These are phyloP conservation scores for Vitis amurensis DNA, from an alignment of 164 flowering plant species.

Conservation along the genomic window DNA sequence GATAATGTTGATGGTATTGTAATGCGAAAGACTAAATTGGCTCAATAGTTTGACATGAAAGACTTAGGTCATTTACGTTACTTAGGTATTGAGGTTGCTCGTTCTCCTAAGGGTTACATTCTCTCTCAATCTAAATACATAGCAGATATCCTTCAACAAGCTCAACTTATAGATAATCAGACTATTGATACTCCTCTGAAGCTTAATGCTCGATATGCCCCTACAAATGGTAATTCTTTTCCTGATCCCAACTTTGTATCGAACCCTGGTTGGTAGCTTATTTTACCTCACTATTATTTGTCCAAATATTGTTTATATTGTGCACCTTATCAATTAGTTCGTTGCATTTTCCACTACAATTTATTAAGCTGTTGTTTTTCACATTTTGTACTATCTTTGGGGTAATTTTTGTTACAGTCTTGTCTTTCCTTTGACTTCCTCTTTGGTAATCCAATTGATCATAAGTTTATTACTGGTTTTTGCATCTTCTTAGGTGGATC, in stretches of 20 bases:
- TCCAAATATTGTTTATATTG: conserved; percentile 2
- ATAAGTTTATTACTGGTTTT: background rate
- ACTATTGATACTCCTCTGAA: conserved; percentile 2
- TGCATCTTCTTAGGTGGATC: background rate
- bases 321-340: conserved; percentile 6
- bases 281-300: background rate
- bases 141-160: background rate
- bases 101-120: conserved; percentile 2
- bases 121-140: background rate
- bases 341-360: background rate
- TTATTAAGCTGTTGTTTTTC: conserved; percentile 4
- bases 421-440: background rate
- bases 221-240: background rate
- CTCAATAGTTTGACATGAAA: background rate
- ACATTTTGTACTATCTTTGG: background rate
- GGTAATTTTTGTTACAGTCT: background rate
- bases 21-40: background rate
- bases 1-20: background rate
- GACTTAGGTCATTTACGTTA: background rate
- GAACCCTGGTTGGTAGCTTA: background rate
- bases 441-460: background rate
- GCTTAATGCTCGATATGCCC: background rate
- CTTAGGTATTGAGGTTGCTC: conserved; percentile 6
- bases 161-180: background rate
- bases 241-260: conserved; percentile 1